These are phyloP conservation scores for Tillandsia leiboldiana DNA, from an alignment of 176 grass and related monocot species.

Conservation along the genomic window DNA sequence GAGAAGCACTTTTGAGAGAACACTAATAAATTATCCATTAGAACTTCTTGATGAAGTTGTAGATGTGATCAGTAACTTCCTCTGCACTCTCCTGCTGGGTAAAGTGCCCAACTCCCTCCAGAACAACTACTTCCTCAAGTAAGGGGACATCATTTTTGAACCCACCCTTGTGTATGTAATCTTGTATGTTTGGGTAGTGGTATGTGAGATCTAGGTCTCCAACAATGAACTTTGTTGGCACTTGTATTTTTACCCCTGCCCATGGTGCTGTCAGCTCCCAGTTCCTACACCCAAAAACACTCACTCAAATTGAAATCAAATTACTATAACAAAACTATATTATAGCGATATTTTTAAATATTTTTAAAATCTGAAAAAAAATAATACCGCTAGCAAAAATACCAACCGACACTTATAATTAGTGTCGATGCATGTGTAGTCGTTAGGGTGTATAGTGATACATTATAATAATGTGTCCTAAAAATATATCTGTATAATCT, in stretches of 20 bases:
- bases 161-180: background rate
- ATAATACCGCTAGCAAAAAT: too few relatives aligned
- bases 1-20: too few relatives aligned
- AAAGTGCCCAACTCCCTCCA: background rate
- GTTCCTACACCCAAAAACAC: background rate
- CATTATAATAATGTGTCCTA: too few relatives aligned
- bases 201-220: background rate
- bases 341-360: too few relatives aligned
- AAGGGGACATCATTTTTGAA: background rate
- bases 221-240: conserved; percentile 4
- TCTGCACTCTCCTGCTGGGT: background rate
- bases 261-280: conserved; percentile 4
- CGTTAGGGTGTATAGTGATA: too few relatives aligned
- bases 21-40: too few relatives aligned
- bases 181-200: background rate
- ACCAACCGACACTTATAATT: too few relatives aligned
- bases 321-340: too few relatives aligned
- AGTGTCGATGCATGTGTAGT: too few relatives aligned
- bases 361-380: too few relatives aligned
- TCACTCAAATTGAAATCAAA: too few relatives aligned
- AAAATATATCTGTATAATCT: too few relatives aligned
- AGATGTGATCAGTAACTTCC: conserved; percentile 4
- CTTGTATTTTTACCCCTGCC: background rate
- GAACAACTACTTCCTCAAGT: background rate
- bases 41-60: background rate